A percentile compares a stretch with the other conserved stretches of the same genome.
Conservation (phyloP, 352 stramenopile genomes). For the Globisporangium sylvaticum region DNA sequence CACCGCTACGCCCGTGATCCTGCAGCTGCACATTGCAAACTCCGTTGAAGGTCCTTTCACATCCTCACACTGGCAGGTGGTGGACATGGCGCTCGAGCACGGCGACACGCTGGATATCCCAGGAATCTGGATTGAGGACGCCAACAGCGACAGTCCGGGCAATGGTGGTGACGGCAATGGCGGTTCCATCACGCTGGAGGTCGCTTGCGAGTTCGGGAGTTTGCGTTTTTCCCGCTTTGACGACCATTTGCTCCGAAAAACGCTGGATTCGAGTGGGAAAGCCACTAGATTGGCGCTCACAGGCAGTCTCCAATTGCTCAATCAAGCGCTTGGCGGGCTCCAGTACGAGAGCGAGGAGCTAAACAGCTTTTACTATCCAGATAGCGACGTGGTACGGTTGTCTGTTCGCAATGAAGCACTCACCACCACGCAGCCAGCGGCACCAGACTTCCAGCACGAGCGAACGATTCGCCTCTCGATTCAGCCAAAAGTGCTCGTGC, state of each 20-base stretch:
- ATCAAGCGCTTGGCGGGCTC: conserved; percentile 18
- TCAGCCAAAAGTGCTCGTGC: conserved; percentile 20
- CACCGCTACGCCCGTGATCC: conserved; percentile 2
- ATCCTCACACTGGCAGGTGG: conserved; percentile 18
- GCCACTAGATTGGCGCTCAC: not conserved
- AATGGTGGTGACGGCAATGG: not conserved
- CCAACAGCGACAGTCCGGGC: conserved; percentile 1
- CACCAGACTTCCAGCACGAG: conserved; percentile 12
- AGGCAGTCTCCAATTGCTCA: conserved; percentile 10
- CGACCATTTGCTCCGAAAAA: not conserved
- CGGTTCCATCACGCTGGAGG: conserved; percentile 9
- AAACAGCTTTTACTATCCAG: conserved; percentile 5
- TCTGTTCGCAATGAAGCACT: conserved; percentile 14
- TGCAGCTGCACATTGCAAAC: conserved; percentile 16
- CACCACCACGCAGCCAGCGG: not conserved
- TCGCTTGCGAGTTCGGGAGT: conserved; percentile 11
- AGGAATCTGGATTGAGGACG: conserved; percentile 14
- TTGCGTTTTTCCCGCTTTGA: conserved; percentile 14
- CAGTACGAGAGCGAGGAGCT: conserved; percentile 15
- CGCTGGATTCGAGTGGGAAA: not conserved
- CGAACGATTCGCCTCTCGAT: conserved; percentile 25
- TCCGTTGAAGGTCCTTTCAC: conserved; percentile 28
- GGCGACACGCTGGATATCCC: conserved; percentile 9
- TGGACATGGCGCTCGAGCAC: conserved; percentile 10
- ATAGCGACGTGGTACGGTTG: conserved; percentile 20